A percentile compares a stretch with the other conserved stretches of the same genome.
These are phyloP conservation scores for Fomitopsis betulina DNA, from an alignment of 1,284 basidiomycete species.

Conservation along the genomic window DNA sequence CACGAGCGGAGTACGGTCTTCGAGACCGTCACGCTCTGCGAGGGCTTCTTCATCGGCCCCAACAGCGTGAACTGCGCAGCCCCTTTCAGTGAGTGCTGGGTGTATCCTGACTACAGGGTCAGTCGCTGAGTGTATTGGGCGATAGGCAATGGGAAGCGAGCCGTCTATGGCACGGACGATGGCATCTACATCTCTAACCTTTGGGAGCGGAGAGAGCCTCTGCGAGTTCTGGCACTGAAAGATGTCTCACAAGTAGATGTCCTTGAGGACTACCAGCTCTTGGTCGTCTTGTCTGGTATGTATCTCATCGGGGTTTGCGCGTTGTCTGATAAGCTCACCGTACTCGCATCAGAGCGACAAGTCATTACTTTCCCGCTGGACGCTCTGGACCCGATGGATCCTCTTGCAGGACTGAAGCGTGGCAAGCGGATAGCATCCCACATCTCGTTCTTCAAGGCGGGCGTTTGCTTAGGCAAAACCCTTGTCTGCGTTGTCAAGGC, in stretches of 20 bases:
- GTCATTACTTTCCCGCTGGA: conserved; percentile 97
- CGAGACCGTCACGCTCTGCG: conserved; percentile 81
- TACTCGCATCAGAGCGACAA: conserved; percentile 65
- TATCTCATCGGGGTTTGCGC: not conserved
- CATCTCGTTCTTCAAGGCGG: conserved; percentile 97
- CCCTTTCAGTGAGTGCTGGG: conserved; percentile 75
- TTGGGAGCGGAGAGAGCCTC: conserved; percentile 74
- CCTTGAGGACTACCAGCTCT: conserved; percentile 92
- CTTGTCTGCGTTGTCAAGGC: conserved; percentile 98
- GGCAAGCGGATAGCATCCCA: conserved; percentile 95
- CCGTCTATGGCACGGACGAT: conserved; percentile 96
- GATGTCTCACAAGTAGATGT: conserved; percentile 97
- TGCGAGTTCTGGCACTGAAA: conserved; percentile 85
- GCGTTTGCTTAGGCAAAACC: conserved; percentile 89
- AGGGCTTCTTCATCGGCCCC: conserved; percentile 80
- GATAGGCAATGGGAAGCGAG: conserved; percentile 77
- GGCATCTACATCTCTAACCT: conserved; percentile 95
- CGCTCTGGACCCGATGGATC: conserved; percentile 87
- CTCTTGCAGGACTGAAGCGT: conserved; percentile 86
- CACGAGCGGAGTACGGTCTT: conserved; percentile 86
- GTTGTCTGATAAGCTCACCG: not conserved
- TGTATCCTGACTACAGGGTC: not conserved
- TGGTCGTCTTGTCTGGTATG: conserved; percentile 91
- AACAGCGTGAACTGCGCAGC: conserved; percentile 93
- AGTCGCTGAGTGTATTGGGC: not conserved